Conservation (phyloP, 352 stramenopile genomes). For the Globisporangium emineosum region DNA sequence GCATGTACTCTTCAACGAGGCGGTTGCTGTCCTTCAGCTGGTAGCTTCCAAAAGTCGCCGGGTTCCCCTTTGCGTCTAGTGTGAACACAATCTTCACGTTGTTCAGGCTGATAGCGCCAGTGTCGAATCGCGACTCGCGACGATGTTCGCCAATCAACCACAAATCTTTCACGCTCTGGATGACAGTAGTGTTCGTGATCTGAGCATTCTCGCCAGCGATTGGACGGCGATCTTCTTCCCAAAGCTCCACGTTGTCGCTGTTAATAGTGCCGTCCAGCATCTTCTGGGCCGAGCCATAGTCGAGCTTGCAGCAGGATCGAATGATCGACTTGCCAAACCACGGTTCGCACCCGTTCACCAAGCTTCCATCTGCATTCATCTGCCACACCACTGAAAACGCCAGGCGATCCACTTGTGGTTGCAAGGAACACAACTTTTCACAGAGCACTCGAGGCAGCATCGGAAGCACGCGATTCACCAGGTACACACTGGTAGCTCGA, state of each 20-base stretch:
- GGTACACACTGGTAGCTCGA: slow-evolving; percentile 95
- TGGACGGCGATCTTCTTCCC: slow-evolving; percentile 49
- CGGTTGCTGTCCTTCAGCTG: slow-evolving; percentile 94
- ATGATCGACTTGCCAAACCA: slow-evolving; percentile 99
- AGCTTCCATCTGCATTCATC: slow-evolving; percentile 94
- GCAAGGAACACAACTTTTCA: slow-evolving; percentile 96
- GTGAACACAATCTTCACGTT: slow-evolving; percentile 93
- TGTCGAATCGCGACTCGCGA: slow-evolving; percentile 85
- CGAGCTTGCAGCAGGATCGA: slow-evolving; percentile 94
- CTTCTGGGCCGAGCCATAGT: slow-evolving; percentile 96
- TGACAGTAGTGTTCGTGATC: slow-evolving; percentile 56
- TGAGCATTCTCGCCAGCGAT: slow-evolving; percentile 36
- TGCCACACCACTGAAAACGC: slow-evolving; percentile 95
- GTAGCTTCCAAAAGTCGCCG: slow-evolving; percentile 86
- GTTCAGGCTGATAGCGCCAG: slow-evolving; percentile 91
- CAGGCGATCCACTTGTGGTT: slow-evolving; percentile 95
- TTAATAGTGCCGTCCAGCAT: slow-evolving; percentile 93
- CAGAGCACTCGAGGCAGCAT: slow-evolving; percentile 97
- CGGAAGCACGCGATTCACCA: slow-evolving; percentile 93
- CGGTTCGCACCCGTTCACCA: slow-evolving; percentile 83
- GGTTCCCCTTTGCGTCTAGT: slow-evolving; percentile 91
- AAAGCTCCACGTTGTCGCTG: slow-evolving; percentile 65
- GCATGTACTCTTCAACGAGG: slow-evolving; percentile 98
- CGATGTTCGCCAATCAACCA: slow-evolving; percentile 65
- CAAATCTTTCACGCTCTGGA: slow-evolving; percentile 65